phyloP scores from a whole-genome alignment of 73 alveolate species.

The Paramecium pentaurelia region DNA sequence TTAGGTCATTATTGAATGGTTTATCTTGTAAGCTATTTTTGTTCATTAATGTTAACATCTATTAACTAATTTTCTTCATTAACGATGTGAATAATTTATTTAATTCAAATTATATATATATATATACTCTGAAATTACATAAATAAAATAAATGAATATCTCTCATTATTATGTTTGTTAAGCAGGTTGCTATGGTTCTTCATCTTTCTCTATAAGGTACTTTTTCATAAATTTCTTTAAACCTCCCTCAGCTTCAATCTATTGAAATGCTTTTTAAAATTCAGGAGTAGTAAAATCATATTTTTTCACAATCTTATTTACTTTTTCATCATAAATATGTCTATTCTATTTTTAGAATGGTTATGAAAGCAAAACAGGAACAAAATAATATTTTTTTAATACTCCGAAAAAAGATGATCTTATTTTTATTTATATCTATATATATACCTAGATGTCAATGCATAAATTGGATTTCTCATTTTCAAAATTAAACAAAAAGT shows the following conservation, averaged over 20 bases:
- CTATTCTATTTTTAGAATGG: neutral
- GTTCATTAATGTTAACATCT: neutral
- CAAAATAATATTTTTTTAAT: neutral
- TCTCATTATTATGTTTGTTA: neutral
- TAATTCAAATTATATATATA: neutral
- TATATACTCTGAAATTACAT: neutral
- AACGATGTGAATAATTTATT: neutral
- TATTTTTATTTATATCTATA: neutral
- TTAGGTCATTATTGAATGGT: neutral
- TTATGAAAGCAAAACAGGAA: neutral
- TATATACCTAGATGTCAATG: neutral
- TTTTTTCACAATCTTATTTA: neutral
- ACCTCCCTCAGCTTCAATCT: neutral
- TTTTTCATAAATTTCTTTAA: neutral
- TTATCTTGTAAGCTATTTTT: neutral
- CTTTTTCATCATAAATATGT: neutral
- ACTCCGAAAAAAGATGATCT: neutral
- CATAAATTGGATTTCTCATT: neutral
- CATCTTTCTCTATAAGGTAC: neutral
- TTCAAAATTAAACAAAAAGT: neutral
- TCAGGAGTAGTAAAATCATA: neutral
- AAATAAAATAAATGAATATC: neutral
- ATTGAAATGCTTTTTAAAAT: neutral
- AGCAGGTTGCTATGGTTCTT: neutral
- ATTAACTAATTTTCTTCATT: constrained; percentile 3